Conservation (phyloP, 805 yeast species). For the Grigorovia humatica region DNA sequence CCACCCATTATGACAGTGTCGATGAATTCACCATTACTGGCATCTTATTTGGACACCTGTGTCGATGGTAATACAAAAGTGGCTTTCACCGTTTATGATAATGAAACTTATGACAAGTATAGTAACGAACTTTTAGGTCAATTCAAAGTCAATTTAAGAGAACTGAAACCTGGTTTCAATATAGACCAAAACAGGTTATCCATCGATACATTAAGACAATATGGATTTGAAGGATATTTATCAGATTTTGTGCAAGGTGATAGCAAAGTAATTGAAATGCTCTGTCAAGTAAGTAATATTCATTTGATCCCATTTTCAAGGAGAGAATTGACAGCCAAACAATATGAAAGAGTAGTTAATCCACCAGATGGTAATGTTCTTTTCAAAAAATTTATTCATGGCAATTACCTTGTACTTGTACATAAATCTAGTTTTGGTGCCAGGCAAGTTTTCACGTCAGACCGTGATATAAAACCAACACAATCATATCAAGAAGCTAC, state of each 20-base stretch:
- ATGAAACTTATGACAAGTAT: conserved; percentile 38
- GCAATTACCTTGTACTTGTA: conserved; percentile 41
- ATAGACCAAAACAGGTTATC: conserved; percentile 10
- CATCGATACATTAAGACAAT: conserved; percentile 29
- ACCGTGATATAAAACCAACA: conserved; percentile 8
- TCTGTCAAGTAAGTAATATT: conserved; percentile 44
- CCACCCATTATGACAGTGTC: conserved; percentile 65
- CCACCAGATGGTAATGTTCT: conserved; percentile 29
- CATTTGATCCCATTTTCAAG: conserved; percentile 54
- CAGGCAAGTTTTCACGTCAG: conserved; percentile 37
- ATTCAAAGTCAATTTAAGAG: conserved; percentile 49
- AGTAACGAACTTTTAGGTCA: conserved; percentile 35
- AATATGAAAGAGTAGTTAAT: conserved; percentile 30
- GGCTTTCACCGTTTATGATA: conserved; percentile 53
- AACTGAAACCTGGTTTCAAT: conserved; percentile 19
- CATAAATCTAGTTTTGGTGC: conserved; percentile 54
- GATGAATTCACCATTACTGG: conserved; percentile 39
- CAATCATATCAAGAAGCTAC: conserved; percentile 18
- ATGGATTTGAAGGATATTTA: conserved; percentile 76
- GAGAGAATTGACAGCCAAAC: conserved; percentile 33
- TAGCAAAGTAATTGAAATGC: conserved; percentile 54
- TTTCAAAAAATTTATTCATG: conserved; percentile 52
- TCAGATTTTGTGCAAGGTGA: conserved; percentile 71
- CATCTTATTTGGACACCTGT: conserved; percentile 47
- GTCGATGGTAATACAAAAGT: conserved; percentile 43